Evolutionary conservation across 2,329 filamentous ascomycete species (phyloP).

Genomic region (Alternaria ventricosa): DNA sequence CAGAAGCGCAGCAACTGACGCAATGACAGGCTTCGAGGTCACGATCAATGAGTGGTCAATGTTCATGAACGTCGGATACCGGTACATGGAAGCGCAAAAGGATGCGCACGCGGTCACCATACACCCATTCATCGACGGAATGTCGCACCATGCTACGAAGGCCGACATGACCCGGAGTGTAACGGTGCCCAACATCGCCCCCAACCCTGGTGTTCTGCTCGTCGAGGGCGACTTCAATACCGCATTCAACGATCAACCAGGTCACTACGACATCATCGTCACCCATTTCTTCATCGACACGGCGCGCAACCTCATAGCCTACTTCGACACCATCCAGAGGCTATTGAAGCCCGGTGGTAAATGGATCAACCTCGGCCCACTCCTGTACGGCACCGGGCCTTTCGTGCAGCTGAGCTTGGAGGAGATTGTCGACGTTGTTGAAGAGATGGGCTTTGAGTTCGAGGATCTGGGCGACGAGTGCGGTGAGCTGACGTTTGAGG

Average conservation of each 20-base stretch:
- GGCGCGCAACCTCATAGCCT: slow-evolving; percentile 62
- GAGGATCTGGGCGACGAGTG: slow-evolving; percentile 52
- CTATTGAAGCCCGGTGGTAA: slow-evolving; percentile 57
- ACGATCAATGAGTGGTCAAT: slow-evolving; percentile 65
- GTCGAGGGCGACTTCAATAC: slow-evolving; percentile 65
- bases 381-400: slow-evolving; percentile 62
- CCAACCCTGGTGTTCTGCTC: slow-evolving; percentile 53
- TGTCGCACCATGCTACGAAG: slow-evolving; percentile 62
- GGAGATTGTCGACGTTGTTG: slow-evolving; percentile 58
- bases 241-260: slow-evolving; percentile 33
- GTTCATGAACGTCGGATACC: slow-evolving; percentile 64
- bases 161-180: slow-evolving; percentile 57
- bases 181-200: slow-evolving; percentile 50
- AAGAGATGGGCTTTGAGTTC: slow-evolving; percentile 61
- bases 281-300: slow-evolving; percentile 69
- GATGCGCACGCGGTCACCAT: slow-evolving; percentile 39
- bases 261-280: slow-evolving; percentile 57
- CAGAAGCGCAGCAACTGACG: not conserved
- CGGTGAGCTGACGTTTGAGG: slow-evolving; percentile 54
- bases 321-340: slow-evolving; percentile 61
- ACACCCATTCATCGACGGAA: slow-evolving; percentile 63
- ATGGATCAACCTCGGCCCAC: slow-evolving; percentile 65
- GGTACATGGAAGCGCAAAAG: slow-evolving; percentile 53
- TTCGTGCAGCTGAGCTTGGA: slow-evolving; percentile 63
- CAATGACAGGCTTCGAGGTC: slow-evolving; percentile 55